These are phyloP conservation scores for Breynia disticha DNA, from an alignment of 441 rosid genomes.

Conservation along the genomic window DNA sequence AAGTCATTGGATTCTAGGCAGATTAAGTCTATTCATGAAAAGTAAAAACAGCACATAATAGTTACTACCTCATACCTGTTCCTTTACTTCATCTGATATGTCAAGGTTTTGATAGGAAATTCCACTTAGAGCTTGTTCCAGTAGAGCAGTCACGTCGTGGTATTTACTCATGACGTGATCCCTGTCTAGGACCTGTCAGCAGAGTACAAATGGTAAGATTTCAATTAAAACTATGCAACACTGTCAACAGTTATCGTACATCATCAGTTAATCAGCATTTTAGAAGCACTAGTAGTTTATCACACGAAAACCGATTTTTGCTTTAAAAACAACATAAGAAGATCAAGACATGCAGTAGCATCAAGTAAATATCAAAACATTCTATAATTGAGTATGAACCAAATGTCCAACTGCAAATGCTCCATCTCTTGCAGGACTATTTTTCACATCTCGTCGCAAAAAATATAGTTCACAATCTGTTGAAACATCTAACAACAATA, in stretches of 20 bases:
- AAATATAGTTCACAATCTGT: too few relatives aligned
- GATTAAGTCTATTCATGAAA: neutral
- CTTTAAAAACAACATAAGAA: too few relatives aligned
- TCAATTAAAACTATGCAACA: neutral
- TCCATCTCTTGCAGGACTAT: too few relatives aligned
- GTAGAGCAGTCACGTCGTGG: conserved; percentile 48
- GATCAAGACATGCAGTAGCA: too few relatives aligned
- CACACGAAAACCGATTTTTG: too few relatives aligned
- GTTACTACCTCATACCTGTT: conserved; percentile 68
- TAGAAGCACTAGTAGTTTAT: too few relatives aligned
- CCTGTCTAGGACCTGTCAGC: conserved; percentile 71
- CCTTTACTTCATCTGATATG: conserved; percentile 90
- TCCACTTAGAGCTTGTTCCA: conserved; percentile 68
- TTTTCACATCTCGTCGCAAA: too few relatives aligned
- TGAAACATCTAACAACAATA: too few relatives aligned
- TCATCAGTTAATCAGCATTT: neutral
- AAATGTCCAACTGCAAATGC: too few relatives aligned
- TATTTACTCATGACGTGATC: conserved; percentile 57
- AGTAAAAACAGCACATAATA: neutral
- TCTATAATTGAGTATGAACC: too few relatives aligned
- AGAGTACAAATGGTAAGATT: conserved; percentile 8
- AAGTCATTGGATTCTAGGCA: too few relatives aligned
- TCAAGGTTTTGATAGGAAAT: conserved; percentile 62
- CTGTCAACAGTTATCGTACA: neutral
- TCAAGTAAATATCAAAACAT: too few relatives aligned